These are phyloP conservation scores for Kuraishia hungarica DNA, from an alignment of 805 yeast species.

Conservation along the genomic window DNA sequence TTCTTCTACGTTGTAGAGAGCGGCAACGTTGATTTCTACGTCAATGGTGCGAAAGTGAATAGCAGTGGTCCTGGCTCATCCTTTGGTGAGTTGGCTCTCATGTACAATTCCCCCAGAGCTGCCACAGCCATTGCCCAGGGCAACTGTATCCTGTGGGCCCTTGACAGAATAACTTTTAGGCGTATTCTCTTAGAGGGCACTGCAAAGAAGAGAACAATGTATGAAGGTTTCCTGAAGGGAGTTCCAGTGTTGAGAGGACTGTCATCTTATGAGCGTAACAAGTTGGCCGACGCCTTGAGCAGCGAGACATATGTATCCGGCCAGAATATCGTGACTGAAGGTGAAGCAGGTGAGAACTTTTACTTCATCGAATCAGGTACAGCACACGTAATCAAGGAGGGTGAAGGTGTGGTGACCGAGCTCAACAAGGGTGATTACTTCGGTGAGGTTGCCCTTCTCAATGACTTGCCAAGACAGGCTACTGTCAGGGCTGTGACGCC, in stretches of 20 bases:
- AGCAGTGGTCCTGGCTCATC: constrained; percentile 80
- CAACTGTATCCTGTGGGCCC: constrained; percentile 78
- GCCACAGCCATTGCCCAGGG: constrained; percentile 79
- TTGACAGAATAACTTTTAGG: constrained; percentile 89
- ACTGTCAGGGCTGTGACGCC: constrained; percentile 70
- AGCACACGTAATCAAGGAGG: constrained; percentile 63
- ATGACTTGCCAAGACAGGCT: constrained; percentile 91
- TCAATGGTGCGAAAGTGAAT: constrained; percentile 62
- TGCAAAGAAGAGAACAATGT: constrained; percentile 80
- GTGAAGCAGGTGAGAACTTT: constrained; percentile 75
- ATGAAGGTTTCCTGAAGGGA: constrained; percentile 79
- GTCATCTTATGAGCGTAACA: constrained; percentile 74
- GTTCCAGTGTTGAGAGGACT: constrained; percentile 74
- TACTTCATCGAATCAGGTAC: constrained; percentile 74
- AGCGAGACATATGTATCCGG: constrained; percentile 68
- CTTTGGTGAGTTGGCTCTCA: constrained; percentile 93
- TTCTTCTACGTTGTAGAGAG: constrained; percentile 79
- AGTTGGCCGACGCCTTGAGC: constrained; percentile 89
- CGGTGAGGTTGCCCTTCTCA: constrained; percentile 90
- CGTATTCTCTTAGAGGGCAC: constrained; percentile 87
- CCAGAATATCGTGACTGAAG: constrained; percentile 71
- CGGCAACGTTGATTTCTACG: constrained; percentile 77
- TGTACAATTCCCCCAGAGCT: constrained; percentile 97
- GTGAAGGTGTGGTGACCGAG: constrained; percentile 49
- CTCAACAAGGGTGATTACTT: constrained; percentile 84